Base-by-base conservation (phyloP, 345 rosid genomes). In the Isatis tinctoria region DNA sequence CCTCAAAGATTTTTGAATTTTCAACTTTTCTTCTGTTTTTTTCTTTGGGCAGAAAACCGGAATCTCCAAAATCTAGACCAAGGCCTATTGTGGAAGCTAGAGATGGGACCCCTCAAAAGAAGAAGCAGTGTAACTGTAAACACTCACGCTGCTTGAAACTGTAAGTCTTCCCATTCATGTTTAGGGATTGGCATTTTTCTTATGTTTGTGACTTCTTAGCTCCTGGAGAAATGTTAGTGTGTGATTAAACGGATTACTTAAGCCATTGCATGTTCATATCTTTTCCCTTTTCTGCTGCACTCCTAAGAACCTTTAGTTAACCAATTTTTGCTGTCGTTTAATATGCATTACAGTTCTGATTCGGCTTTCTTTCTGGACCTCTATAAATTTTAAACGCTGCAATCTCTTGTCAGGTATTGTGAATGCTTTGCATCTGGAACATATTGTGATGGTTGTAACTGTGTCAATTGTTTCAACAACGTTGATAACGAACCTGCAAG, bases 391-490 rank as follows among this genome's bases (percentile, higher is more conserved):
- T 33, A 36, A 22, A 45, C 10, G 43, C 7, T 54, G 32, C 41
- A 36, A 7, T 67, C 52, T 47, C 67, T 82, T 66, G 24, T 53
- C 81, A 96, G 99, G 85, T 96, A 96, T 49, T 92, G 99, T 72
- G 99, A 96, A 67, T 96, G 98, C 82, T 96, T 96, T 84, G 96
- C 99, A 52, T 87, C 99, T 52, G 99, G 96, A 72, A 84, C 85
- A 56, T 96, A 92, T 76, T 92, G 99, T 83, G 97, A 96, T 79
- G 98, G 97, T 37, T 96, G 99, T 89, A 96, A 96, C 80, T 96
- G 97, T 81, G 83, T 78, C 53, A 90, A 90, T 76, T 96, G 99
- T 79, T 86, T 81, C 81, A 96, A 96, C 84, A 96, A 96, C 74
- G 92, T 89, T 83, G 97, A 90, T 51, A 86, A 90, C 66, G 99